Percentiles rank a stretch among this genome's conserved stretches.
phyloP scores from a whole-genome alignment of 805 yeast genomes.

The Saccharomyces paradoxus region DNA sequence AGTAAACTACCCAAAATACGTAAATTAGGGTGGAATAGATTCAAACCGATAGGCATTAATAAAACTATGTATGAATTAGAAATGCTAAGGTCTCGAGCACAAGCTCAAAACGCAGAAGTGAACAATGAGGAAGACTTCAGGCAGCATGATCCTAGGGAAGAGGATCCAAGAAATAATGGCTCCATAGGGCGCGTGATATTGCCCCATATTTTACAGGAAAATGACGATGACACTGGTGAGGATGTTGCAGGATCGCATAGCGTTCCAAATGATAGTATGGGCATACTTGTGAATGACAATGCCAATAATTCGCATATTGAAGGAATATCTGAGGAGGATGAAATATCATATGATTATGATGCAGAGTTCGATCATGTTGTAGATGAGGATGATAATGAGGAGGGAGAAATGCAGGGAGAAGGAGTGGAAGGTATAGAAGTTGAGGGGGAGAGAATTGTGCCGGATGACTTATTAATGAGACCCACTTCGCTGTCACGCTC shows the following conservation, averaged over 20 bases:
- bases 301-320: not conserved
- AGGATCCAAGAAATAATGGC: not conserved
- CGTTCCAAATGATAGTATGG: conserved; percentile 3
- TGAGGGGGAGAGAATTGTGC: conserved; percentile 2
- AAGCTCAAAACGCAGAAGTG: conserved; percentile 1
- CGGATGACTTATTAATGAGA: conserved; percentile 3
- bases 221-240: conserved; percentile 15
- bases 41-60: conserved; percentile 53
- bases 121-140: conserved; percentile 1
- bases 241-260: not conserved
- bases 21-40: conserved; percentile 39
- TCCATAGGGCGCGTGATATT: conserved; percentile 1
- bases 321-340: conserved; percentile 23
- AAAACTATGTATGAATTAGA: conserved; percentile 37
- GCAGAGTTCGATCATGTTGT: conserved; percentile 30
- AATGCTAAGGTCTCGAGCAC: not conserved
- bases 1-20: conserved; percentile 25
- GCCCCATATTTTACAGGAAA: conserved; percentile 25
- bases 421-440: conserved; percentile 18
- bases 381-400: conserved; percentile 16
- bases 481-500: conserved; percentile 8
- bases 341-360: conserved; percentile 31
- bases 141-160: not conserved
- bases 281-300: conserved; percentile 1
- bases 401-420: conserved; percentile 10